These are phyloP conservation scores for Cladosporium sp. DNA, from an alignment of 2,329 filamentous ascomycete genomes.

Conservation along the genomic window DNA sequence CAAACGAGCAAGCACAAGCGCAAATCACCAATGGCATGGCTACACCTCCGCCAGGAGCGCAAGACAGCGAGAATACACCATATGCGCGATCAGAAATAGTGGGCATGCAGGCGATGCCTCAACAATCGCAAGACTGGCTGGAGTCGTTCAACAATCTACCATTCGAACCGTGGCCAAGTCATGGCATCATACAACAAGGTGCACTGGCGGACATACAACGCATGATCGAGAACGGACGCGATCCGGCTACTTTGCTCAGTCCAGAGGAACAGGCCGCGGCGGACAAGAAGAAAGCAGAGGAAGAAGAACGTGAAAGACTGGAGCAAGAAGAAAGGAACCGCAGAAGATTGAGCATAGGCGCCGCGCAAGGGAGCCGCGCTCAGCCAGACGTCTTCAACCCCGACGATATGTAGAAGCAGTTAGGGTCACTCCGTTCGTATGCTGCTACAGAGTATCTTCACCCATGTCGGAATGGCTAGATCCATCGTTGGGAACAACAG, in stretches of 20 bases:
- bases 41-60: constrained; percentile 22
- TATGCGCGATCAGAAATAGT: constrained; percentile 16
- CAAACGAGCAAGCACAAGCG: constrained; percentile 14
- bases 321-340: constrained; percentile 24
- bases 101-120: constrained; percentile 26
- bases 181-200: constrained; percentile 65
- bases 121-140: constrained; percentile 22
- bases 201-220: constrained; percentile 60
- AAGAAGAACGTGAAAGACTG: constrained; percentile 38
- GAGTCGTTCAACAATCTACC: constrained; percentile 54
- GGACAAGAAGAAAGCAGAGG: constrained; percentile 32
- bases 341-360: constrained; percentile 14
- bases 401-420: constrained; percentile 24
- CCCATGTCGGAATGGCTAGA: too few relatives aligned
- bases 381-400: constrained; percentile 31
- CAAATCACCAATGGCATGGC: constrained; percentile 31
- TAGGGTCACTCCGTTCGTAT: too few relatives aligned
- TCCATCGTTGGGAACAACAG: too few relatives aligned
- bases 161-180: constrained; percentile 74
- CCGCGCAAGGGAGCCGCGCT: constrained; percentile 11
- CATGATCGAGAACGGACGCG: constrained; percentile 58
- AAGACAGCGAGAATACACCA: constrained; percentile 16
- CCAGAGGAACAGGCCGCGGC: constrained; percentile 39
- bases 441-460: too few relatives aligned
- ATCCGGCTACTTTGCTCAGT: constrained; percentile 48